These are phyloP conservation scores for Tillandsia leiboldiana DNA, from an alignment of 176 grass and related monocot genomes.

Conservation along the genomic window DNA sequence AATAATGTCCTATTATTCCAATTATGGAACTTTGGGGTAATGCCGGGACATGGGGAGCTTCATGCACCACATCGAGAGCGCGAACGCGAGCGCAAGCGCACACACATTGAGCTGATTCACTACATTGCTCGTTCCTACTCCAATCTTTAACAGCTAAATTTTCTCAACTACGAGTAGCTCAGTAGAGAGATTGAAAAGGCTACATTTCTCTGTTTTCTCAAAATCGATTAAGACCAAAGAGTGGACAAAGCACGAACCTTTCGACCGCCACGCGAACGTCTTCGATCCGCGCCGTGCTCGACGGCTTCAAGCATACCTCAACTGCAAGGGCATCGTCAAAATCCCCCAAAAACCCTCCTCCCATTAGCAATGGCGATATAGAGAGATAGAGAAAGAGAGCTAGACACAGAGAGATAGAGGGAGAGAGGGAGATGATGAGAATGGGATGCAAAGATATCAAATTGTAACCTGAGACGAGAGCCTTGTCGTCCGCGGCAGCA, in stretches of 20 bases:
- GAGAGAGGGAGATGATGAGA: constrained; percentile 1
- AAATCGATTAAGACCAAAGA: neutral
- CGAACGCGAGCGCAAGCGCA: too few species aligned
- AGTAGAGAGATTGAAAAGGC: too few species aligned
- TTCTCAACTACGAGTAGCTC: too few species aligned
- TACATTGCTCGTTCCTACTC: too few species aligned
- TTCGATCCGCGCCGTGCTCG: constrained; percentile 56
- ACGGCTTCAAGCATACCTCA: constrained; percentile 66
- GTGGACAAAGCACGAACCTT: constrained; percentile 38
- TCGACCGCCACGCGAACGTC: constrained; percentile 57
- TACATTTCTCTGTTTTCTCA: too few species aligned
- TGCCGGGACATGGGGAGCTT: too few species aligned
- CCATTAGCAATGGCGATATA: neutral
- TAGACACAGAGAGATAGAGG: neutral
- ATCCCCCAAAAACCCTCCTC: constrained; percentile 4
- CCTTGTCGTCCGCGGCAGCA: constrained; percentile 44
- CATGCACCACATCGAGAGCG: too few species aligned
- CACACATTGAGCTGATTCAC: too few species aligned
- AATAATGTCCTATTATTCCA: too few species aligned
- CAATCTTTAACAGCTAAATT: too few species aligned
- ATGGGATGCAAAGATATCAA: neutral
- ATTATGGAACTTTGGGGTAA: too few species aligned
- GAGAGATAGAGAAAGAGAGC: neutral
- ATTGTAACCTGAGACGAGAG: constrained; percentile 63
- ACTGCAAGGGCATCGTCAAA: constrained; percentile 37